These are phyloP conservation scores for Rhodotorula kratochvilovae DNA, from an alignment of 768 basidiomycete species.

Conservation along the genomic window DNA sequence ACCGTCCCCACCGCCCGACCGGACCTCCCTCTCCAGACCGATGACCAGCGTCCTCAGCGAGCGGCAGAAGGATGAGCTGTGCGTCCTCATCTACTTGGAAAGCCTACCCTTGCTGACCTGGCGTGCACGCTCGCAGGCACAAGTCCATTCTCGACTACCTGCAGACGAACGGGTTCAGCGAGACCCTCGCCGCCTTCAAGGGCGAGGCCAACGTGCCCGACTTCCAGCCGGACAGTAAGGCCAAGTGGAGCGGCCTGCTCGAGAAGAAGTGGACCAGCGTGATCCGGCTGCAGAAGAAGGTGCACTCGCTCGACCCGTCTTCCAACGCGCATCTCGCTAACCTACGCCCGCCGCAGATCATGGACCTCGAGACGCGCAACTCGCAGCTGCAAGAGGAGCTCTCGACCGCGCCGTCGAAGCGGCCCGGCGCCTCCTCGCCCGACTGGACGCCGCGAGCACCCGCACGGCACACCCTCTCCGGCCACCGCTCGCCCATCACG, in stretches of 20 bases:
- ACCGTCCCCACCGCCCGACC: too few species aligned
- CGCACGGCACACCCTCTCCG: conserved; percentile 68
- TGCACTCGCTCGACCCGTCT: conserved; percentile 44
- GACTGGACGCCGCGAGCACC: conserved; percentile 88
- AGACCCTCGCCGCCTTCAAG: conserved; percentile 41
- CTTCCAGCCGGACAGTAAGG: conserved; percentile 76
- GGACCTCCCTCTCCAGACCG: not conserved
- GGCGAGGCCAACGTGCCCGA: conserved; percentile 48
- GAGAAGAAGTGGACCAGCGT: conserved; percentile 99
- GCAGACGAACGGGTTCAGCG: conserved; percentile 42
- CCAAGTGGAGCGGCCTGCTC: conserved; percentile 76
- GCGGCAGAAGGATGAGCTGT: conserved; percentile 41
- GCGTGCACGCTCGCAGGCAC: conserved; percentile 44
- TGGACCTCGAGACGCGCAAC: conserved; percentile 82
- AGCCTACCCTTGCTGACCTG: too few species aligned
- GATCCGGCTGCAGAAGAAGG: conserved; percentile 92
- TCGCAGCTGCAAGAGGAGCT: conserved; percentile 75
- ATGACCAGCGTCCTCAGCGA: conserved; percentile 33
- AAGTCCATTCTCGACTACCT: conserved; percentile 50
- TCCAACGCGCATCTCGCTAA: not conserved
- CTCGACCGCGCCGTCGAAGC: conserved; percentile 52
- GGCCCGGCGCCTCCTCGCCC: conserved; percentile 52
- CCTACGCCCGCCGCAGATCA: conserved; percentile 59
- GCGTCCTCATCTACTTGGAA: too few species aligned
- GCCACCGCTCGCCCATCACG: conserved; percentile 72